Evolutionary conservation across 208 protist species (phyloP), one percentile per base, ranked within the genome.

Genomic region (Wallacemonas sp.): DNA sequence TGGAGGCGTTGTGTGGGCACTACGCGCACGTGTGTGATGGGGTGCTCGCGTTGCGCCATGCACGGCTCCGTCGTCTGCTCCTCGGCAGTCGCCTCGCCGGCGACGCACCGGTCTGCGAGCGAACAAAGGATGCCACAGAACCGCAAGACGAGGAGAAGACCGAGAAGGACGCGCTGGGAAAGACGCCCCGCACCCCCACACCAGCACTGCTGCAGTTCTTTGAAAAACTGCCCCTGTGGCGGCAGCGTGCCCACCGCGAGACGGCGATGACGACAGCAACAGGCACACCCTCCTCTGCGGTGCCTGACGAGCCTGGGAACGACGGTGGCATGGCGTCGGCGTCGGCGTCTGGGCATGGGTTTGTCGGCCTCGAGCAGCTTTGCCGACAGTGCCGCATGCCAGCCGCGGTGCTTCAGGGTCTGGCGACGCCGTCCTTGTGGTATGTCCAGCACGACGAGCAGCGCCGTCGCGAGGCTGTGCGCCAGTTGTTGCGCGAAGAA

Each of bases 351-450:
- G 36, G 14, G 36, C 36, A 7, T 0, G 0, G 14, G 7, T 41
- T 41, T 0, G 18, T 26, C 18, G 20, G 18, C 44, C 52, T 59
- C 1, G 52, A 14, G 3, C 10, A 33, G 52, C 31, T 59, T 3
- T 0, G 3, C 25, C 18, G 16, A 42, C 52, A 41, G 26, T 44
- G 20, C 20, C 5, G 11, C 3, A 42, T 14, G 3, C 29, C 52
- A 3, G 3, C 32, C 5, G 29, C 26, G 3, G 52, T 59, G 14
- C 26, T 59, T 7, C 3, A 20, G 5, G 26, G 29, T 4, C 64
- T 55, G 25, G 45, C 31, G 4, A 74, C 73, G 5, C 72, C 77
- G 1, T 61, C 65, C 1, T 67, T 65, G 31, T 89, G 82, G 82
- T 89, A 83, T 50, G 38, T 45, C 57, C 65, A 57, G n/a, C 18